phyloP scores from a whole-genome alignment of 2,329 filamentous ascomycete species.

The Calycina herbarum region DNA sequence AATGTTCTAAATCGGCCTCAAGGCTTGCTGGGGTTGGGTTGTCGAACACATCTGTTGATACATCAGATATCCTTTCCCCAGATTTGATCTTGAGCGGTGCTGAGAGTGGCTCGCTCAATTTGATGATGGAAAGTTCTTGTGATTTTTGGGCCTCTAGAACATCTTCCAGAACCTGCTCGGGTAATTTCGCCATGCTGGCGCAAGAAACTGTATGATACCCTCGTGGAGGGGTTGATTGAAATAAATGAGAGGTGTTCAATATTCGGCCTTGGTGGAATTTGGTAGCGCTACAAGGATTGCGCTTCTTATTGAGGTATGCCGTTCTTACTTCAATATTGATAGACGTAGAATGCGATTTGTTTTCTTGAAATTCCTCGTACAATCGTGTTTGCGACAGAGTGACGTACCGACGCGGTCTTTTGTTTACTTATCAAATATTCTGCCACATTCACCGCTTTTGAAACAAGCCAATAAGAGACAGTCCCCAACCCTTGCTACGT shows the following conservation, averaged over 20 bases:
- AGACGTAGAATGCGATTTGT: background rate
- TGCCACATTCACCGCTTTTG: slow-evolving; percentile 14
- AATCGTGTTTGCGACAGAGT: background rate
- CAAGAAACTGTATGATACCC: background rate
- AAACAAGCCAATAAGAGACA: background rate
- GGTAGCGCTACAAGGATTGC: background rate
- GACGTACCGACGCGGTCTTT: slow-evolving; percentile 12
- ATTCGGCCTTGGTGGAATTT: background rate
- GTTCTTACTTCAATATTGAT: background rate
- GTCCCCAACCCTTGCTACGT: background rate
- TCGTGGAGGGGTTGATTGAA: background rate
- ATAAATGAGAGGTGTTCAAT: background rate
- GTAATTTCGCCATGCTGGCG: slow-evolving; percentile 28
- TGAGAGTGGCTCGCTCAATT: slow-evolving; percentile 73
- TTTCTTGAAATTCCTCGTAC: background rate
- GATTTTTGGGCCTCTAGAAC: slow-evolving; percentile 55
- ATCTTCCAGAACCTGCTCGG: slow-evolving; percentile 45
- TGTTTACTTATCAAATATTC: slow-evolving; percentile 23
- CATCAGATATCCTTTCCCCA: slow-evolving; percentile 66
- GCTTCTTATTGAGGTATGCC: background rate
- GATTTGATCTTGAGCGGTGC: slow-evolving; percentile 47
- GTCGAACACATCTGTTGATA: slow-evolving; percentile 63
- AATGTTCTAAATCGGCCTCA: slow-evolving; percentile 82
- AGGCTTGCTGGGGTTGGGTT: slow-evolving; percentile 73
- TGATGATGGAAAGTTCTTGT: slow-evolving; percentile 71